Base-by-base conservation (phyloP, 768 basidiomycete species). In the Myochromella boudieri region DNA sequence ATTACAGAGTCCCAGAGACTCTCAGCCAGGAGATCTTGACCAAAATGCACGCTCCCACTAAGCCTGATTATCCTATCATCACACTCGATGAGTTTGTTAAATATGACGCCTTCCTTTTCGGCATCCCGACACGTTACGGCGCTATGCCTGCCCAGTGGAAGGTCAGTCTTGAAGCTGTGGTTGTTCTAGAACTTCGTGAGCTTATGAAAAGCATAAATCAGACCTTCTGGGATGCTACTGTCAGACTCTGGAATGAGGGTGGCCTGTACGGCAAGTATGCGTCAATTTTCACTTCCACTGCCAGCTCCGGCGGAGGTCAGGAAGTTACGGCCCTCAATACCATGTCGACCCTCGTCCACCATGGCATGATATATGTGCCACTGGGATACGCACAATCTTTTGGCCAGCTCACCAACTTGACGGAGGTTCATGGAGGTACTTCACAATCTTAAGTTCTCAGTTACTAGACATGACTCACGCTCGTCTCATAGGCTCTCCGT, bases 181-280 rank as follows among this genome's bases (percentile, higher is more conserved):
- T n/a, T 32, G 15, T 24, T 33, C 24, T n/a, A 1, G 6, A 9
- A 27, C 6, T 2, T 27, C 15, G 3, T 31, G 17, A 3, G 37
- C 18, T 27, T 12, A 22, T 14, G 24, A n/a, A 11, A 6, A 27
- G 20, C 22, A 34, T 10, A 22, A 20, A 20, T 27, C 38, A 87
- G 84, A 57, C 78, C 0, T 88, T 95, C 68, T 93, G 88, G 82
- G 91, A 94, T 54, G 60, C 74, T 4, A 90, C 88, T 6, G 88
- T 89, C 44, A 56, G 64, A 1, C 73, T 87, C 24, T 91, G 89
- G 88, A 56, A 46, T 0, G 18, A 46, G 0, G 83, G 89, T 15
- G 70, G 65, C 2, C 70, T 93, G 40, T 65, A 74, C 14, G 91
- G 90, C 54, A 95, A 94, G 64, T 84, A 80, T 53, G 91, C 78